These are phyloP conservation scores for Nicotiana tabacum DNA, from an alignment of 257 asterid species.

Conservation along the genomic window DNA sequence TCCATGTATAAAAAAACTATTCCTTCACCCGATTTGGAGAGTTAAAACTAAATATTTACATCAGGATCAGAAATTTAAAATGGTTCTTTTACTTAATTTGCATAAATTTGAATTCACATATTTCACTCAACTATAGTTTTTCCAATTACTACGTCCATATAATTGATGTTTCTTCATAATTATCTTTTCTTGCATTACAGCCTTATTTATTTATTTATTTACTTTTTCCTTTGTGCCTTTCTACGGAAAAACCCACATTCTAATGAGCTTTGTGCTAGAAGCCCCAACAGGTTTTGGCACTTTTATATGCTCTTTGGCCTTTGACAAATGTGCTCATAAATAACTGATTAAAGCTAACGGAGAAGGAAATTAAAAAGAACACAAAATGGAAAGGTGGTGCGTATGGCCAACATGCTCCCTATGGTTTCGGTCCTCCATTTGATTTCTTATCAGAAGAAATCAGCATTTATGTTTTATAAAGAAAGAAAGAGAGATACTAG, in stretches of 20 bases:
- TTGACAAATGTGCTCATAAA: neutral
- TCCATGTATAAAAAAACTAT: neutral
- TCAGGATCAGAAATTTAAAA: neutral
- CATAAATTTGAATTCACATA: neutral
- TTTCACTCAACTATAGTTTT: neutral
- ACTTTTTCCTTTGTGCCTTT: conserved; percentile 1
- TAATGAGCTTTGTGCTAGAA: neutral
- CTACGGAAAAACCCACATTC: neutral
- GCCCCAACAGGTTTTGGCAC: neutral
- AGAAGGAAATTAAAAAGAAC: neutral
- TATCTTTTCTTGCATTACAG: neutral
- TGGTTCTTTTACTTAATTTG: neutral
- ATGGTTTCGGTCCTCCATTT: neutral
- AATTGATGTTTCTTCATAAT: neutral
- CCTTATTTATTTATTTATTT: neutral
- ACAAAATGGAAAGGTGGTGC: neutral
- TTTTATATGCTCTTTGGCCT: neutral
- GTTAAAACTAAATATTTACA: neutral
- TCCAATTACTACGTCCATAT: neutral
- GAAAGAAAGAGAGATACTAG: neutral
- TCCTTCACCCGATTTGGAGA: neutral
- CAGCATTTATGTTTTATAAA: neutral
- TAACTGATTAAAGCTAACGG: neutral
- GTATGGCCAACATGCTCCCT: neutral
- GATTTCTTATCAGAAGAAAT: neutral